Base-by-base conservation (phyloP, 352 stramenopile species). In the Aphanomyces invadans region DNA sequence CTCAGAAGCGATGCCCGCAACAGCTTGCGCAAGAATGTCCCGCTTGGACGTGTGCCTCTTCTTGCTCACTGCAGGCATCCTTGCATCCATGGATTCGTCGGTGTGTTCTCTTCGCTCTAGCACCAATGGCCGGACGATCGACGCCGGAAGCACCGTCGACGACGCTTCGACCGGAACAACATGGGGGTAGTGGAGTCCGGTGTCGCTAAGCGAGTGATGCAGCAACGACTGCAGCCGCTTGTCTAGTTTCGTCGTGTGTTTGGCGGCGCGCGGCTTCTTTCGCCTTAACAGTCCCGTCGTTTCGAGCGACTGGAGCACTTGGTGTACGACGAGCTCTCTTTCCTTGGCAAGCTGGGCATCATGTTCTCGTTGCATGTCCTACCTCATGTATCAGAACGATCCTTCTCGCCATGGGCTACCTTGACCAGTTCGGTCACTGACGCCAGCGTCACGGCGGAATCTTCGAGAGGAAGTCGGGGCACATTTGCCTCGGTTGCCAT, bases 151-250 rank as follows among this genome's bases (percentile, higher is more conserved):
- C n/a, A 29, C 7, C 1, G 46, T 39, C 0, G 29, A 17, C 4
- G 33, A 23, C 15, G 9, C 9, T 21, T 32, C 5, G 17, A 11
- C 10, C 1, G 59, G 59, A 28, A 57, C 70, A 1, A 89, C 80
- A 33, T 89, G 78, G 7, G 82, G 78, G 39, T 82, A 86, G 59
- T 86, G 51, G 3, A 90, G 62, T 23, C 78, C 80, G 38, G 75
- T 83, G 31, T 90, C 76, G 4, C 73, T 72, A 1, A 89, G 68
- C n/a, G 82, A 90, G 26, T 87, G 80, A 5, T 76, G 55, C 11
- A 86, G 70, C 1, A 89, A 70, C 0, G 71, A 72, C 29, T 82
- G 76, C 28, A 90, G 66, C 25, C 74, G 85, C 53, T 76, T 53
- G n/a, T 90, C 80, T 21, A 88, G 63, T 21, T 67, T 67, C 36